These are phyloP conservation scores for Esteya vermicola DNA, from an alignment of 2,329 filamentous ascomycete genomes.

Conservation along the genomic window DNA sequence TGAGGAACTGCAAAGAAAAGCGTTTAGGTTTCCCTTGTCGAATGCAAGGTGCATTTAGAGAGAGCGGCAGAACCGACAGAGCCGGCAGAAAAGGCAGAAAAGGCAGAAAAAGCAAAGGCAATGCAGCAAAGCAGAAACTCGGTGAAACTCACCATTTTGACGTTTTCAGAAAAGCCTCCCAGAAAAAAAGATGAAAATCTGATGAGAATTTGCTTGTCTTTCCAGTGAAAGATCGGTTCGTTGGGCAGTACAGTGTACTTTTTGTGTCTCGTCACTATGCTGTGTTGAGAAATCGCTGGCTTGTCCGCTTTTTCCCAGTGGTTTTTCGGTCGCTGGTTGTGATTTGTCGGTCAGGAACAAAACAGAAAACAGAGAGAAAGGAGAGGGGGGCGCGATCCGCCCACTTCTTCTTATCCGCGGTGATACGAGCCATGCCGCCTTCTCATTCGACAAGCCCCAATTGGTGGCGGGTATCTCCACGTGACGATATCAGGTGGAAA, in stretches of 20 bases:
- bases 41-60: conserved; percentile 15
- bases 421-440: too few relatives aligned
- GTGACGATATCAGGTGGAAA: too few relatives aligned
- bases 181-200: conserved; percentile 1
- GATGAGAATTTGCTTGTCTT: conserved; percentile 1
- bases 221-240: background rate
- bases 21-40: conserved; percentile 18
- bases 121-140: too few relatives aligned
- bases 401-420: background rate
- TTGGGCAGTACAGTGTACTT: background rate
- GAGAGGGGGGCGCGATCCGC: background rate
- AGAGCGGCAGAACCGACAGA: conserved; percentile 2
- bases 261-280: background rate
- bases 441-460: too few relatives aligned
- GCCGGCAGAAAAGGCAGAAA: conserved; percentile 1
- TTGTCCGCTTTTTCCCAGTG: too few relatives aligned
- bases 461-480: background rate
- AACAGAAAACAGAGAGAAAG: background rate
- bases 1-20: conserved; percentile 39
- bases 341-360: conserved; percentile 3
- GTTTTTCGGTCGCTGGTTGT: background rate
- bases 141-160: conserved; percentile 2
- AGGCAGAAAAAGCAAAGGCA: conserved; percentile 4
- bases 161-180: background rate
- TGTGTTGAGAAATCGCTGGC: background rate